Evolutionary conservation across 306 rosid genomes (phyloP), one percentile per base, ranked within the genome.

Genomic region (Dryas octopetala): DNA sequence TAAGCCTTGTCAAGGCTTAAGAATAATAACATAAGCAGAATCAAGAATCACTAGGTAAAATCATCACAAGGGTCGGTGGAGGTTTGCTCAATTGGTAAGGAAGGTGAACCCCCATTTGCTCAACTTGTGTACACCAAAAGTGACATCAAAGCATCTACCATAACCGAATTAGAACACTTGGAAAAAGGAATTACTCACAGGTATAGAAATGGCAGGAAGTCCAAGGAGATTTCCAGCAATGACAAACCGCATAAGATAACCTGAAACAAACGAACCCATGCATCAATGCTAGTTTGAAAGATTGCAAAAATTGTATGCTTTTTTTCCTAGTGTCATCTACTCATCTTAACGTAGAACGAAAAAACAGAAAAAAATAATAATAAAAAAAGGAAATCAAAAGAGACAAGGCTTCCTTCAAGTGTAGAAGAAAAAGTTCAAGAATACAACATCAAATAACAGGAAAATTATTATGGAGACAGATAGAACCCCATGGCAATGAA

Each of bases 171-270:
- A 32, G 10, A 19, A 8, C 74, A 11, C n/a, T 23, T 13, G 68
- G n/a, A 3, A 62, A 61, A 66, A 40, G 17, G 65, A 16, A 12
- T 12, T 47, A 87, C 97, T 87, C 85, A 94, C 97, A 19, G 98
- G 98, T 68, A 94, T 83, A 59, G 96, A 84, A 77, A 94, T 91
- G 76, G 98, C 97, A 79, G 98, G 98, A 83, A 94, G 76, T 52
- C 97, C 98, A 53, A 94, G 86, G 82, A 90, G 91, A 85, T 94
- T 94, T 68, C 86, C 95, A 5, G 88, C 77, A 44, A 85, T 7
- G 74, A 86, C 80, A 77, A 94, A 94, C 75, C 88, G 89, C 98
- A 94, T 94, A 59, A 95, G 96, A 77, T 91, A 68, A 73, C 77
- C 97, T 94, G 88, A 75, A 71, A 78, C 57, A 74, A 67, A 58